These are phyloP conservation scores for Zymoseptoria ardabiliae DNA, from an alignment of 2,329 filamentous ascomycete species.

Conservation along the genomic window DNA sequence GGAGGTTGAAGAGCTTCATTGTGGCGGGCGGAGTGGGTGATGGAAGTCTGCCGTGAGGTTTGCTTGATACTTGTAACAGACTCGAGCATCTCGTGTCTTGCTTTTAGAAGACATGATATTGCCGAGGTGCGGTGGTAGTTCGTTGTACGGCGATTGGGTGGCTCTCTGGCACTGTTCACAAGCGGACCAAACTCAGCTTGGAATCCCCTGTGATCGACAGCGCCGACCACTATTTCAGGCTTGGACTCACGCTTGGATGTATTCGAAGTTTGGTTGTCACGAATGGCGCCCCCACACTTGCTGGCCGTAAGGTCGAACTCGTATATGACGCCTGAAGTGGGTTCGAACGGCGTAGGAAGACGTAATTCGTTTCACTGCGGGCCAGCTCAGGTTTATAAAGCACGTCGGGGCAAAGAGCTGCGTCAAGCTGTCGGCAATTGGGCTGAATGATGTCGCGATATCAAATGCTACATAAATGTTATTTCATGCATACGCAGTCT, in stretches of 20 bases:
- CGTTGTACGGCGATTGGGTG: neutral
- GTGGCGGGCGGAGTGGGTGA: neutral
- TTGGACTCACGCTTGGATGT: neutral
- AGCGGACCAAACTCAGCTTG: neutral
- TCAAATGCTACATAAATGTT: neutral
- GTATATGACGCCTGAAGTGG: neutral
- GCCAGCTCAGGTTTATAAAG: neutral
- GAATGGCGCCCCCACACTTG: neutral
- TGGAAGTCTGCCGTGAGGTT: neutral
- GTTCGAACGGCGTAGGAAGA: too few relatives aligned
- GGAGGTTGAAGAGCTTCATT: constrained; percentile 12
- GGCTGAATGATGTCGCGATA: neutral
- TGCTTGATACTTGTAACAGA: neutral
- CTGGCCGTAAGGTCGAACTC: neutral
- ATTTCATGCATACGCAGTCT: constrained; percentile 5
- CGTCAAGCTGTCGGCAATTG: neutral
- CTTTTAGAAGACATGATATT: neutral
- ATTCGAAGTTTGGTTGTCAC: neutral
- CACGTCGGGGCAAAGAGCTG: neutral
- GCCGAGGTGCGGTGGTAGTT: neutral
- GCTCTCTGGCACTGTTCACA: neutral
- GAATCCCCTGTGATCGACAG: neutral
- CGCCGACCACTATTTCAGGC: neutral
- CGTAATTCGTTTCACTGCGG: neutral
- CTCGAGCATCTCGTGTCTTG: neutral